Evolutionary conservation across 2,329 filamentous ascomycete genomes (phyloP).

Genomic region (Ramichloridium luteum): DNA sequence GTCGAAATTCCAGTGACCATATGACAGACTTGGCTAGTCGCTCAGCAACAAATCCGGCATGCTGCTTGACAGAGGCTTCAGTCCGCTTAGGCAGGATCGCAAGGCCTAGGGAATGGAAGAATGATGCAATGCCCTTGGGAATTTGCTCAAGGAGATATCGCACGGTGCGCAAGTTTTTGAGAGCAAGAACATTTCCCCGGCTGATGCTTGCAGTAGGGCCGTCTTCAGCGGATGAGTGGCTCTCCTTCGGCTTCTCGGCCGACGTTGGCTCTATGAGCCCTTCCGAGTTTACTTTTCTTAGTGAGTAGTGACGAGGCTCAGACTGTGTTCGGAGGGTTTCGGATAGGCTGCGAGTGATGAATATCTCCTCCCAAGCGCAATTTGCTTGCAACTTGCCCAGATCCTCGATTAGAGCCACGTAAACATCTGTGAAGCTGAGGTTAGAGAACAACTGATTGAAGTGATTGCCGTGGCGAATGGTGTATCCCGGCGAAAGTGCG

Average conservation of each 20-base stretch:
- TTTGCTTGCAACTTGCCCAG: conserved; percentile 68
- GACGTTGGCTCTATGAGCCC: conserved; percentile 16
- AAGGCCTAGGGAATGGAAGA: conserved; percentile 78
- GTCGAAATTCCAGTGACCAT: conserved; percentile 17
- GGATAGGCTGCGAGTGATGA: conserved; percentile 61
- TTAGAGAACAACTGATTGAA: conserved; percentile 58
- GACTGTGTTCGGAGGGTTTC: conserved; percentile 47
- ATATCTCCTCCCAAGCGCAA: conserved; percentile 74
- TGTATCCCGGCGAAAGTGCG: conserved; percentile 18
- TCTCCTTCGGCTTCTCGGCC: conserved; percentile 2
- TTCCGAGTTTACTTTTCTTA: conserved; percentile 19
- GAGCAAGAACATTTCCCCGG: conserved; percentile 24
- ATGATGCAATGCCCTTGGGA: conserved; percentile 66
- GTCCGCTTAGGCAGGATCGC: conserved; percentile 57
- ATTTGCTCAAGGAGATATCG: conserved; percentile 66
- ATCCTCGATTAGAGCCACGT: conserved; percentile 58
- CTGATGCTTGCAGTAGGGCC: conserved; percentile 5
- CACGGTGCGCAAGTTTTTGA: conserved; percentile 68
- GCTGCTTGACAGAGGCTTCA: conserved; percentile 52
- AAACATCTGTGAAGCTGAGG: conserved; percentile 77
- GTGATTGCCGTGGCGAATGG: conserved; percentile 32
- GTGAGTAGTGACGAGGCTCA: conserved; percentile 24
- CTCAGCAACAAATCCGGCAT: conserved; percentile 48
- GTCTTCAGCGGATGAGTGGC: conserved; percentile 3
- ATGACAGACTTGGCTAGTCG: conserved; percentile 53